These are phyloP conservation scores for Fusarium camptoceras DNA, from an alignment of 2,329 filamentous ascomycete species.

Conservation along the genomic window DNA sequence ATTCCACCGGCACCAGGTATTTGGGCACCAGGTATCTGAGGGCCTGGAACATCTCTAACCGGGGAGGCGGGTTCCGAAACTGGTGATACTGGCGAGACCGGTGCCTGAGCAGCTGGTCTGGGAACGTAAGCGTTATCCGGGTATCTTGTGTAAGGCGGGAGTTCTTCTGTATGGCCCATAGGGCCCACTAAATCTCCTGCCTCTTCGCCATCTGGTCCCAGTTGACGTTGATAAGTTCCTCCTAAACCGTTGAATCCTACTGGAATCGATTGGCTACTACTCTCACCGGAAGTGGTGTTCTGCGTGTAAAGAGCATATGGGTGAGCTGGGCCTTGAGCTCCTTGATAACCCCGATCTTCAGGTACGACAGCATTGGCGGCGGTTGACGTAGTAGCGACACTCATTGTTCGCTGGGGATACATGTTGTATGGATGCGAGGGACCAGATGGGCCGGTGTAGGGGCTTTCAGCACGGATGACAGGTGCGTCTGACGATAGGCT, in stretches of 20 bases:
- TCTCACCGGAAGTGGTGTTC: slow-evolving; percentile 69
- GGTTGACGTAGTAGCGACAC: slow-evolving; percentile 79
- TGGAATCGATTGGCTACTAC: slow-evolving; percentile 63
- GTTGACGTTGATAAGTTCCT: slow-evolving; percentile 75
- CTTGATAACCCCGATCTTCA: slow-evolving; percentile 62
- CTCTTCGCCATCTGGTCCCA: slow-evolving; percentile 86
- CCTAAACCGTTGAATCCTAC: slow-evolving; percentile 80
- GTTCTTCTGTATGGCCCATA: slow-evolving; percentile 88
- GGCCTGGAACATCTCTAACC: slow-evolving; percentile 5
- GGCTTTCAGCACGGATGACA: slow-evolving; percentile 65
- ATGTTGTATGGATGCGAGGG: slow-evolving; percentile 88
- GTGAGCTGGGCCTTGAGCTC: slow-evolving; percentile 77
- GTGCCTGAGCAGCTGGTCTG: slow-evolving; percentile 28
- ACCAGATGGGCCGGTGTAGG: slow-evolving; percentile 75
- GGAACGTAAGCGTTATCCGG: slow-evolving; percentile 75
- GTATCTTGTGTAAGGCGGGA: slow-evolving; percentile 92
- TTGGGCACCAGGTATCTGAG: neutral
- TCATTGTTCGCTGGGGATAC: slow-evolving; percentile 80
- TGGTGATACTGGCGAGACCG: slow-evolving; percentile 16
- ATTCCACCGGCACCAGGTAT: slow-evolving; percentile 71
- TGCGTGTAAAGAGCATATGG: slow-evolving; percentile 91
- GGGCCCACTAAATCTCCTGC: slow-evolving; percentile 87
- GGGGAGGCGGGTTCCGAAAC: slow-evolving; percentile 26
- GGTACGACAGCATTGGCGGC: slow-evolving; percentile 60
- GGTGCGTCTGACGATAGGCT: slow-evolving; percentile 54